Base-by-base conservation (phyloP, 2,329 filamentous ascomycete genomes). In the Blumeria hordei region DNA sequence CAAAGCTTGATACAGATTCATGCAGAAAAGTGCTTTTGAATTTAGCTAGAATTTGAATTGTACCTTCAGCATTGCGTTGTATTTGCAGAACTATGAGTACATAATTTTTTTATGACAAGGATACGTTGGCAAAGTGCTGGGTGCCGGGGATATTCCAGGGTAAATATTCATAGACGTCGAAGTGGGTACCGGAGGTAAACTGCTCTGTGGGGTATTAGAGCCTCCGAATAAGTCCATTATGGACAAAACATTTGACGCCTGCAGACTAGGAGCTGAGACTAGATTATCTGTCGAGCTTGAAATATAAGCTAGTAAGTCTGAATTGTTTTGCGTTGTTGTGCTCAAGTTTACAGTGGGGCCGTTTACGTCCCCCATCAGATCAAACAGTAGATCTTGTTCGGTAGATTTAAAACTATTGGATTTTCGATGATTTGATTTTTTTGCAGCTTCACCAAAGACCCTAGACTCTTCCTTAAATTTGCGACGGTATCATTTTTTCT, bases 401-500 rank as follows among this genome's bases (percentile, higher is more conserved):
- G 85, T 85, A 43, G 85, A 84, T 69, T 94, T 92, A 59, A 81
- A 74, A 33, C 80, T 75, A 69, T 83, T 88, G 57, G 81, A 79
- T 66, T 81, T 85, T 62, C 87, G 79, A 65, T 84, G 86, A 57
- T 78, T 74, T 52, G 77, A 73, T 62, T 82, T 77, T 67, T 80
- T 81, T 1, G 78, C 73, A 0, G 87, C 81, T 63, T 90, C 84
- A 45, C 88, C 88, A 16, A 98, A 73, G 3, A 95, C 88, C 57
- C 90, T 77, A 55, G 92, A 90, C 67, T 94, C 87, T 66, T 98
- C 92, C 60, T 90, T 87, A 64, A n/a, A 98, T 96, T 67, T 96
- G 90, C 8, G 92, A 92, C 1, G 92, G 79, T 7, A 92, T 93
- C 93, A 98, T 98, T 67, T 92, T 93, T 69, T 98, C 92, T 10